Conservation (phyloP, 1,139 yeast genomes). For the Scheffersomyces quercinus region DNA sequence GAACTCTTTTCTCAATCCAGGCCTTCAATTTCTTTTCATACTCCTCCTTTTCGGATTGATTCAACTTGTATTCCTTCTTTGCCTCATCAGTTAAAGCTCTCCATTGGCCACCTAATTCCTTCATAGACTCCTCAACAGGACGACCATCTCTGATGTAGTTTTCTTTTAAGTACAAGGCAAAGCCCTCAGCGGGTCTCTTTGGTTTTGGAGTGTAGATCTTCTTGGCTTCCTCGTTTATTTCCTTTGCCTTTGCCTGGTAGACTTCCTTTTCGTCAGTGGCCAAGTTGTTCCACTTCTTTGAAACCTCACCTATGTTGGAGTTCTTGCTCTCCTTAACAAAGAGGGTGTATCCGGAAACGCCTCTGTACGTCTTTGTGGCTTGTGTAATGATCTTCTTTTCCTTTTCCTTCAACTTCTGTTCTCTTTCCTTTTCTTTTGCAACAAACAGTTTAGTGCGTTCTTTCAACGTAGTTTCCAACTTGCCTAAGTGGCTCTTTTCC, state of each 20-base stretch:
- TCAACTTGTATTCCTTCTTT: slow-evolving; percentile 28
- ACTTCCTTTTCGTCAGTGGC: slow-evolving; percentile 27
- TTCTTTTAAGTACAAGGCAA: slow-evolving; percentile 32
- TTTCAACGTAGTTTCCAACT: slow-evolving; percentile 21
- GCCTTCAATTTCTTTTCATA: slow-evolving; percentile 21
- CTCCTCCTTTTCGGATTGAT: slow-evolving; percentile 18
- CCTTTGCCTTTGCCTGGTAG: slow-evolving; percentile 26
- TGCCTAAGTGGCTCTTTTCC: slow-evolving; percentile 23
- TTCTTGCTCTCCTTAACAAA: slow-evolving; percentile 27
- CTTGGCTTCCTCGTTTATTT: slow-evolving; percentile 26
- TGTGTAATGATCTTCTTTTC: slow-evolving; percentile 20
- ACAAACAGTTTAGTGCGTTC: slow-evolving; percentile 16
- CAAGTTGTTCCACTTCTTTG: slow-evolving; percentile 24
- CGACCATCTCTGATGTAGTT: slow-evolving; percentile 27
- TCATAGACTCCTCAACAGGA: slow-evolving; percentile 25
- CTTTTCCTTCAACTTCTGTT: slow-evolving; percentile 16
- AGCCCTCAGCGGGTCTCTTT: slow-evolving; percentile 30
- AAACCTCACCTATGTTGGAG: slow-evolving; percentile 16
- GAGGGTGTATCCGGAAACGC: slow-evolving; percentile 28
- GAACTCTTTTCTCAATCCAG: slow-evolving; percentile 32
- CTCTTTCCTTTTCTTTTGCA: slow-evolving; percentile 14
- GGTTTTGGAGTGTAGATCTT: slow-evolving; percentile 36
- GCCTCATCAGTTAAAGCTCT: slow-evolving; percentile 27
- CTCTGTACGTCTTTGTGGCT: slow-evolving; percentile 31
- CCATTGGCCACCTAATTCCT: slow-evolving; percentile 33